phyloP scores from a whole-genome alignment of 768 basidiomycete species.

The Chiua virens region DNA sequence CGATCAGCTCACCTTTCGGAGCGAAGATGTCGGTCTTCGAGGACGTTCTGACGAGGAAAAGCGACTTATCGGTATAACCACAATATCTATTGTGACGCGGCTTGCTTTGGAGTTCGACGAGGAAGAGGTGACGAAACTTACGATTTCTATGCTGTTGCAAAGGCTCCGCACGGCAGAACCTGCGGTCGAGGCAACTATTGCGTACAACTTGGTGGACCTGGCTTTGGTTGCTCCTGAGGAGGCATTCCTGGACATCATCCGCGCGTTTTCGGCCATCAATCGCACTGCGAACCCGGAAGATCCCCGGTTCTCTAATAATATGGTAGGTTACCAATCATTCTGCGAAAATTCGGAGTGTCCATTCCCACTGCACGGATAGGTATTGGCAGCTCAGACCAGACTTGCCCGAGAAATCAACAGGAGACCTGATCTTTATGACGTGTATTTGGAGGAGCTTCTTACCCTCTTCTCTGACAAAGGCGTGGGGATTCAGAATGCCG shows the following conservation, averaged over 20 bases:
- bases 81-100: constrained; percentile 86
- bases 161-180: constrained; percentile 83
- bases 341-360: not conserved
- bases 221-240: constrained; percentile 75
- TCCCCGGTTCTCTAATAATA: constrained; percentile 85
- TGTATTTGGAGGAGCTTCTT: constrained; percentile 82
- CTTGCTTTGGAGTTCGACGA: constrained; percentile 84
- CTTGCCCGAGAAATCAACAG: constrained; percentile 76
- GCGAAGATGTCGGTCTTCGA: constrained; percentile 61
- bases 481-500: constrained; percentile 82
- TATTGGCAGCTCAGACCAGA: constrained; percentile 88
- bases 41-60: constrained; percentile 83
- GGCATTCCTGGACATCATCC: constrained; percentile 81
- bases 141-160: constrained; percentile 91
- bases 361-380: constrained; percentile 39
- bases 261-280: constrained; percentile 81
- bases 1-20: constrained; percentile 53
- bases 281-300: constrained; percentile 87
- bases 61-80: constrained; percentile 81
- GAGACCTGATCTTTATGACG: constrained; percentile 74
- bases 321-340: constrained; percentile 46
- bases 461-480: constrained; percentile 89
- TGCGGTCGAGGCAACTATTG: constrained; percentile 86
- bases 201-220: constrained; percentile 88
- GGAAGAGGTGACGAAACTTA: constrained; percentile 87